Evolutionary conservation across 345 rosid species (phyloP).

Genomic region (Carallia brachiata): DNA sequence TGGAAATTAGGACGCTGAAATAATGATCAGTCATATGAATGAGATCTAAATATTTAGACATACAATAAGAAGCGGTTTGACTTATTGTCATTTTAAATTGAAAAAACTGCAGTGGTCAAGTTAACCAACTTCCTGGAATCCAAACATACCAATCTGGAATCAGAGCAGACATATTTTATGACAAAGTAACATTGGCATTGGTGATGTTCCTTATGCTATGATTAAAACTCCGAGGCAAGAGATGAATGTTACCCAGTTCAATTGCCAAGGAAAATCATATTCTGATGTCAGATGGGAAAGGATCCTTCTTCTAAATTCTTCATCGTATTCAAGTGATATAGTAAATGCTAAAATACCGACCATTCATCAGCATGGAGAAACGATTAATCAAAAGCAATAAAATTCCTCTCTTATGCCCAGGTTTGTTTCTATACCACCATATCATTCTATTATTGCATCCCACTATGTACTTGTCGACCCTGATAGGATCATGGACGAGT

Average conservation of each 20-base stretch:
- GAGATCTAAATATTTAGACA: not conserved
- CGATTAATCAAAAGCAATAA: constrained; percentile 11
- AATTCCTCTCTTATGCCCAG: constrained; percentile 9
- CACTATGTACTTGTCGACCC: constrained; percentile 30
- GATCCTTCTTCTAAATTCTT: too few relatives aligned
- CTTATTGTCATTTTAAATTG: not conserved
- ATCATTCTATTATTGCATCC: constrained; percentile 32
- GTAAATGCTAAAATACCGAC: not conserved
- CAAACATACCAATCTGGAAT: not conserved
- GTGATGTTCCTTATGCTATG: not conserved
- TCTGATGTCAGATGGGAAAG: not conserved
- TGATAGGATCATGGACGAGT: constrained; percentile 18
- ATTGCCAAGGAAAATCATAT: constrained; percentile 6
- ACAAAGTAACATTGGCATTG: not conserved
- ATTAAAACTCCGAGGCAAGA: not conserved
- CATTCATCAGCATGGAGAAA: constrained; percentile 7
- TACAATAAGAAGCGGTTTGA: not conserved
- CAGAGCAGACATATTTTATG: constrained; percentile 3
- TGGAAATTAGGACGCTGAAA: constrained; percentile 12
- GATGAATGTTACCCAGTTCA: constrained; percentile 1
- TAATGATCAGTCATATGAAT: not conserved
- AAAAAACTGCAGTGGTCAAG: not conserved
- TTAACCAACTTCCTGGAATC: not conserved
- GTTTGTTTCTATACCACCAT: constrained; percentile 13
- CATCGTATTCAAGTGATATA: constrained; percentile 6